Base-by-base conservation (phyloP, 495 filamentous ascomycete genomes). In the Astrothelium macrocarpum region DNA sequence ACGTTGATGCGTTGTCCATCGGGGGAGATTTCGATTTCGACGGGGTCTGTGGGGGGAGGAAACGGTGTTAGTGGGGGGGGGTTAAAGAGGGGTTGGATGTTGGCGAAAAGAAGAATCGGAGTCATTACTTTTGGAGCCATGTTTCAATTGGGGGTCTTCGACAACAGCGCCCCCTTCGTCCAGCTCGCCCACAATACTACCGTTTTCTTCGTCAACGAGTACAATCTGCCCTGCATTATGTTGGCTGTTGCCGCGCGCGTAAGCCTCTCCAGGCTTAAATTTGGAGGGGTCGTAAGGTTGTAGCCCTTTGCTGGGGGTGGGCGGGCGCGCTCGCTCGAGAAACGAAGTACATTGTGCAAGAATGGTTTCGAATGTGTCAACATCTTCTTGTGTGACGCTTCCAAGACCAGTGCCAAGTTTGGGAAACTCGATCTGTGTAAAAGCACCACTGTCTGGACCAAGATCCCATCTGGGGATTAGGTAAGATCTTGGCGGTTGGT, bases 351-450 rank as follows among this genome's bases (percentile, higher is more conserved):
- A 97, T 75, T 97, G 91, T 31, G 91, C 91, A 43, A 97, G 80
- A 62, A 97, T 97, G 2, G 91, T 96, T 78, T 97, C 91, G 70
- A 97, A 97, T 0, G 91, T 97, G 73, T 97, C 91, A 29, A 96
- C 80, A 73, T 97, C 91, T 70, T 97, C 91, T 75, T 97, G 91
- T 2, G 87, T 84, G 29, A 87, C 85, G 61, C 83, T 84, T 36
- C 81, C 79, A 0, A 79, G 74, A 0, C 81, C 81, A 59, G 78
- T 80, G 12, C 90, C 89, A 11, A 90, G 79, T 3, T 80, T 71
- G 1, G 91, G 91, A 65, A 97, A 95, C 72, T 95, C 87, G 67
- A 97, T 90, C 32, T 89, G 81, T 32, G 91, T 95, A 70, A 97
- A 97, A 10, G 90, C 90, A 64, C 90, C 90, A 65, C 84, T 86